Percentiles rank a stretch among this genome's conserved stretches.
These are phyloP conservation scores for Fusarium coffeatum DNA, from an alignment of 2,329 filamentous ascomycete genomes.

Conservation along the genomic window DNA sequence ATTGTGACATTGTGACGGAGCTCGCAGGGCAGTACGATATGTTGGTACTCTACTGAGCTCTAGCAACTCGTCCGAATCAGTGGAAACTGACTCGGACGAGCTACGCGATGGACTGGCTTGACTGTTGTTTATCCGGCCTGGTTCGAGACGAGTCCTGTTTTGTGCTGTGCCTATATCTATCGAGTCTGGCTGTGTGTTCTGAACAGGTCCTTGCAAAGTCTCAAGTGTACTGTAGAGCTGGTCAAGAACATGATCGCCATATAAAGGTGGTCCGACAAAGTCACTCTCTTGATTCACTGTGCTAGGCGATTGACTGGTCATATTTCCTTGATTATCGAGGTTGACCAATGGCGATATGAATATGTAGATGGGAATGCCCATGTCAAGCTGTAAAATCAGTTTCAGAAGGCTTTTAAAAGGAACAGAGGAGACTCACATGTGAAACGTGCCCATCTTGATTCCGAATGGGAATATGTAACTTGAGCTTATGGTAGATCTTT, in stretches of 20 bases:
- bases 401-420: neutral
- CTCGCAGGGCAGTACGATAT: slow-evolving; percentile 77
- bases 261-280: slow-evolving; percentile 83
- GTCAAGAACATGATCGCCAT: slow-evolving; percentile 91
- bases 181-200: slow-evolving; percentile 67
- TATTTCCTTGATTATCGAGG: slow-evolving; percentile 84
- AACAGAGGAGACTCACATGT: slow-evolving; percentile 66
- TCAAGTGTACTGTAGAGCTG: slow-evolving; percentile 89
- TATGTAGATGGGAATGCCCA: slow-evolving; percentile 87
- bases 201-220: slow-evolving; percentile 78
- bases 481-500: slow-evolving; percentile 90
- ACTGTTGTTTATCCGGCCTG: slow-evolving; percentile 48
- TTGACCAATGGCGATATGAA: slow-evolving; percentile 95
- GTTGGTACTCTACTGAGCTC: slow-evolving; percentile 79
- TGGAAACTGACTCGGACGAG: slow-evolving; percentile 63
- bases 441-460: slow-evolving; percentile 95
- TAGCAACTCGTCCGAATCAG: slow-evolving; percentile 68
- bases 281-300: slow-evolving; percentile 63
- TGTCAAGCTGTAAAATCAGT: slow-evolving; percentile 70
- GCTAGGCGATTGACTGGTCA: slow-evolving; percentile 68
- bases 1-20: slow-evolving; percentile 65
- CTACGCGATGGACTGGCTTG: slow-evolving; percentile 56
- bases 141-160: no score
- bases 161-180: slow-evolving; percentile 70
- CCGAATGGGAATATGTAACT: slow-evolving; percentile 86